Evolutionary conservation across 1,139 yeast species (phyloP).

Genomic region (Blastobotrys illinoisensis): DNA sequence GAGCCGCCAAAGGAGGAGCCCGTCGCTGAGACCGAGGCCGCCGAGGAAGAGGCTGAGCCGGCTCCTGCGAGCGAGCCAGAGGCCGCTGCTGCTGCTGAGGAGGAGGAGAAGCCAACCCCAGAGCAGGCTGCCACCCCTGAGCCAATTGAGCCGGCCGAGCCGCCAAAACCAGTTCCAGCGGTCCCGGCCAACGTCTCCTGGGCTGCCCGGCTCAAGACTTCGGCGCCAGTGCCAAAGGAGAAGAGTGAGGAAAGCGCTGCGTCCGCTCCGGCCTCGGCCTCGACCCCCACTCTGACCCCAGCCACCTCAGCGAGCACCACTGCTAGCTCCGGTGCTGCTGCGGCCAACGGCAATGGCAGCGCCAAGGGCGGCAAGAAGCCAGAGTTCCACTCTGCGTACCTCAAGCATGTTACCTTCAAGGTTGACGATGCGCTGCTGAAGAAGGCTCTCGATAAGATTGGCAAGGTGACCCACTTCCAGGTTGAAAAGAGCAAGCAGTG

Average conservation of each 20-base stretch:
- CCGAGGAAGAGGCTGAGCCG: constrained; percentile 2
- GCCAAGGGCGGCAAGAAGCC: constrained; percentile 10
- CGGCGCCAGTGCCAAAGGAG: constrained; percentile 7
- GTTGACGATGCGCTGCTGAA: constrained; percentile 29
- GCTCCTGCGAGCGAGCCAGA: constrained; percentile 4
- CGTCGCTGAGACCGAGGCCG: constrained; percentile 6
- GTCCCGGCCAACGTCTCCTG: constrained; percentile 26
- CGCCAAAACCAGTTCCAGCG: constrained; percentile 5
- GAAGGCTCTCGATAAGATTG: constrained; percentile 31
- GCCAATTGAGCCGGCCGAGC: constrained; percentile 4
- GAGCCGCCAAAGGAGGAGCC: constrained; percentile 6
- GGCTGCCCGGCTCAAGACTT: constrained; percentile 25
- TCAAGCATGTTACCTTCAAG: constrained; percentile 32
- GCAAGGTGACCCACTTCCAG: constrained; percentile 34
- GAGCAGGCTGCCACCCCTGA: constrained; percentile 2
- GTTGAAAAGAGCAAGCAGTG: constrained; percentile 31
- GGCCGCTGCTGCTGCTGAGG: constrained; percentile 2
- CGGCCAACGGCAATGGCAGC: constrained; percentile 3
- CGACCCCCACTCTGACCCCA: constrained; percentile 4
- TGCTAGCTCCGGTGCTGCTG: constrained; percentile 6
- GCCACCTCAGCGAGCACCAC: constrained; percentile 5
- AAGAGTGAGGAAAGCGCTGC: constrained; percentile 10
- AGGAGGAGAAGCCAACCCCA: constrained; percentile 1
- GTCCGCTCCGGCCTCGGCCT: constrained; percentile 5
- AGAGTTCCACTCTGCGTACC: constrained; percentile 35